Evolutionary conservation across 257 asterid genomes (phyloP).

Genomic region (Verbascum thapsus): DNA sequence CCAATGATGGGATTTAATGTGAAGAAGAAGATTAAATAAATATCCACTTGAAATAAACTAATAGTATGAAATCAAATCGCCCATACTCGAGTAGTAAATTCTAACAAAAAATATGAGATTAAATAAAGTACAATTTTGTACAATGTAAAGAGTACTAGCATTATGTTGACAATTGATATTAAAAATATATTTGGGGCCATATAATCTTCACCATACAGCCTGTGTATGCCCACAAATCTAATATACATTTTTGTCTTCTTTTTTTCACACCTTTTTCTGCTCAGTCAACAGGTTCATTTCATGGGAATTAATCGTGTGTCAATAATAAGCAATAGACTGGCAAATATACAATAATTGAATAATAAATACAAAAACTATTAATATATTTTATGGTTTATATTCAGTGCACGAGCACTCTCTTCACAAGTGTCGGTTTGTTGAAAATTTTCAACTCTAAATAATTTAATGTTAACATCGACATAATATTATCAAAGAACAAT

Average conservation of each 20-base stretch:
- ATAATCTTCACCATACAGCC: slow-evolving; percentile 35
- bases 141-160: slow-evolving; percentile 67
- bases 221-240: slow-evolving; percentile 29
- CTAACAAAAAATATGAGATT: too few species aligned
- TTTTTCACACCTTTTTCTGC: not conserved
- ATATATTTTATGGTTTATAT: not conserved
- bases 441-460: not conserved
- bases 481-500: too few species aligned
- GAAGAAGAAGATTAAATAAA: slow-evolving; percentile 9
- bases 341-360: slow-evolving; percentile 29
- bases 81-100: too few species aligned
- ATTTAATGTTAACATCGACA: not conserved
- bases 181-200: slow-evolving; percentile 32
- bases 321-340: not conserved
- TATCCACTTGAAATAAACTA: not conserved
- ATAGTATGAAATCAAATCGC: slow-evolving; percentile 39
- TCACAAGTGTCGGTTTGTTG: slow-evolving; percentile 27
- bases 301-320: not conserved
- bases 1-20: not conserved
- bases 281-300: slow-evolving; percentile 21
- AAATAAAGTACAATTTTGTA: slow-evolving; percentile 80
- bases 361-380: slow-evolving; percentile 24
- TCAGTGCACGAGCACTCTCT: slow-evolving; percentile 38
- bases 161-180: slow-evolving; percentile 30
- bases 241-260: not conserved